phyloP scores from a whole-genome alignment of 768 basidiomycete genomes.

The Leucosporidium scottii region DNA sequence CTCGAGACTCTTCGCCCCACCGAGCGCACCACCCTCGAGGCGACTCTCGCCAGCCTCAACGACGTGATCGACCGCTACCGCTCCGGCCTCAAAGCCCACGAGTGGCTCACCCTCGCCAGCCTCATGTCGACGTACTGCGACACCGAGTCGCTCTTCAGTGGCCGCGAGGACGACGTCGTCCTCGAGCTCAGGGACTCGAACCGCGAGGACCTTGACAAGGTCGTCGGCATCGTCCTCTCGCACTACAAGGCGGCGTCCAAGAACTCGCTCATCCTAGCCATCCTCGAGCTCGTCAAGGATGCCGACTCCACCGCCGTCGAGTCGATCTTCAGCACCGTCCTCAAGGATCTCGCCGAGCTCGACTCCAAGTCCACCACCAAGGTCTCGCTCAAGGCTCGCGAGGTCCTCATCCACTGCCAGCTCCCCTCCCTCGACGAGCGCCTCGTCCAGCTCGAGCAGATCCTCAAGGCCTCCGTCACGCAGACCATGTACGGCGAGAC shows the following conservation, averaged over 20 bases:
- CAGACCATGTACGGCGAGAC: constrained; percentile 85
- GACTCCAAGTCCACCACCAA: constrained; percentile 91
- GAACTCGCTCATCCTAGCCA: constrained; percentile 71
- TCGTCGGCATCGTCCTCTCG: constrained; percentile 76
- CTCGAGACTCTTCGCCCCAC: constrained; percentile 70
- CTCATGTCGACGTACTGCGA: constrained; percentile 71
- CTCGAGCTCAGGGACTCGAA: constrained; percentile 81
- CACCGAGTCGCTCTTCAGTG: constrained; percentile 88
- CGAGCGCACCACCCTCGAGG: constrained; percentile 71
- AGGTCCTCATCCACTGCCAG: constrained; percentile 90
- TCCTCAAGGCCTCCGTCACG: constrained; percentile 79
- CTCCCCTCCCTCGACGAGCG: constrained; percentile 98
- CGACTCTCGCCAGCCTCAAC: constrained; percentile 61
- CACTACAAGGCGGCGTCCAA: constrained; percentile 94
- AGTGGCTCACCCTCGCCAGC: constrained; percentile 65
- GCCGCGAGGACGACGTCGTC: constrained; percentile 86
- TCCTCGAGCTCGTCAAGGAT: constrained; percentile 84
- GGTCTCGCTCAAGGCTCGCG: constrained; percentile 89
- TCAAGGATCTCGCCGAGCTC: constrained; percentile 72
- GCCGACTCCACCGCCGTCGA: constrained; percentile 71
- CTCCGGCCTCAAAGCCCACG: constrained; percentile 77
- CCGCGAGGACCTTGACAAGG: constrained; percentile 86
- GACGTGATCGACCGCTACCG: constrained; percentile 72
- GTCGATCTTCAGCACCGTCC: constrained; percentile 62
- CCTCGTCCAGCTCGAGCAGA: constrained; percentile 82